These are phyloP conservation scores for Cladophialophora immunda DNA, from an alignment of 2,329 filamentous ascomycete species.

Conservation along the genomic window DNA sequence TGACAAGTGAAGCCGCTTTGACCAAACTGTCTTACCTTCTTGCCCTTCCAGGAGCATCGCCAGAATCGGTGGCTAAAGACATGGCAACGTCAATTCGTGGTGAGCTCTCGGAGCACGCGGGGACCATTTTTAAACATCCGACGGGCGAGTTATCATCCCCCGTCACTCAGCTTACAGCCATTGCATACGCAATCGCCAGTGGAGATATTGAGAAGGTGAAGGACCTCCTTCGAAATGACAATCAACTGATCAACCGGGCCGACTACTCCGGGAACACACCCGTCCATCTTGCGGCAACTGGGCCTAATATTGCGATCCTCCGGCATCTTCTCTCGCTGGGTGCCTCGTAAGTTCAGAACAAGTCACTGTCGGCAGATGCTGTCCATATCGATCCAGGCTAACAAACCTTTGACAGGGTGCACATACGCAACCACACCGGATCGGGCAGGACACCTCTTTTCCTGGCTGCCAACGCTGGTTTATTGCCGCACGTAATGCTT, in stretches of 20 bases:
- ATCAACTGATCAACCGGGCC: conserved; percentile 74
- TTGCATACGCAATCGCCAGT: conserved; percentile 81
- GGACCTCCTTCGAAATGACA: conserved; percentile 73
- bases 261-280: conserved; percentile 85
- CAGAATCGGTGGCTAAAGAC: conserved; percentile 70
- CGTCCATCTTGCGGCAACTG: conserved; percentile 66
- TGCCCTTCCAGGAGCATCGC: conserved; percentile 70
- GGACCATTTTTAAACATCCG: conserved; percentile 80
- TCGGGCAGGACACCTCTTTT: conserved; percentile 64
- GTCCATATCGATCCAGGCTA: conserved; percentile 1
- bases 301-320: conserved; percentile 63
- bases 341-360: conserved; percentile 45
- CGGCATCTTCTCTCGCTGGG: conserved; percentile 60
- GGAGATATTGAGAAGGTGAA: conserved; percentile 72
- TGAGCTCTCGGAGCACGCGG: conserved; percentile 80
- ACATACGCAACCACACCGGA: conserved; percentile 66
- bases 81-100: conserved; percentile 82
- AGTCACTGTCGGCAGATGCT: not conserved
- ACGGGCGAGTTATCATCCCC: conserved; percentile 60
- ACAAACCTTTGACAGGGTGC: conserved; percentile 49
- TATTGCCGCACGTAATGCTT: conserved; percentile 62
- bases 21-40: conserved; percentile 91
- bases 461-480: conserved; percentile 65
- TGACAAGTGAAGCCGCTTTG: conserved; percentile 85
- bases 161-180: conserved; percentile 73